These are phyloP conservation scores for Penicillium sp. DNA, from an alignment of 2,329 filamentous ascomycete species.

Conservation along the genomic window DNA sequence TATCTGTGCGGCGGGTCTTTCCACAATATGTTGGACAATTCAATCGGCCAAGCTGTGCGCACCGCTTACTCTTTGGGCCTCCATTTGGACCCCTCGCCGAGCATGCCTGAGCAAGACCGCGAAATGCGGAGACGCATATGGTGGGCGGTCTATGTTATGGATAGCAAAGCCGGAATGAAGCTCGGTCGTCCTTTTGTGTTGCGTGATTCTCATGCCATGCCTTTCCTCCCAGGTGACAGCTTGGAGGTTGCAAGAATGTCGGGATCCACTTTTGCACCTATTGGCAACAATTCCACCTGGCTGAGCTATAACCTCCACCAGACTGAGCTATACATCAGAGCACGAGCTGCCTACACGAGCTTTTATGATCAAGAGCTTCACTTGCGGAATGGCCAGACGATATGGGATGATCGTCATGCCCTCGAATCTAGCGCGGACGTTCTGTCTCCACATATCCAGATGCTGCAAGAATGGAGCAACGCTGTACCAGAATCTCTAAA, in stretches of 20 bases:
- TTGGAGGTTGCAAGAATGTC: constrained; percentile 13
- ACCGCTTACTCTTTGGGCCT: constrained; percentile 49
- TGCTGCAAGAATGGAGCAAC: constrained; percentile 33
- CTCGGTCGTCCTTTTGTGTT: no score
- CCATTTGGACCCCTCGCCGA: constrained; percentile 45
- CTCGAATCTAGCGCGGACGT: constrained; percentile 34
- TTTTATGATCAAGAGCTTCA: constrained; percentile 24
- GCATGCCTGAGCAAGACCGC: constrained; percentile 32
- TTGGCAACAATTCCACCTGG: constrained; percentile 22
- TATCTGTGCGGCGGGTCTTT: constrained; percentile 51
- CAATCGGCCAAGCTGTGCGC: constrained; percentile 14
- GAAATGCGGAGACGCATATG: constrained; percentile 48
- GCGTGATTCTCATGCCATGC: no score
- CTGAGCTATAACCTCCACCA: constrained; percentile 21
- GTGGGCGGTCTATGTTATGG: no score
- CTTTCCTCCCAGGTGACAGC: neutral
- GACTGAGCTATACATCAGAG: constrained; percentile 10
- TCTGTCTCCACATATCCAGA: constrained; percentile 26
- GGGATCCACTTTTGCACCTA: constrained; percentile 15
- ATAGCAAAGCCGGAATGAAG: no score
- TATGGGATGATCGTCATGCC: constrained; percentile 32
- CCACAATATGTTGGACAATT: constrained; percentile 34
- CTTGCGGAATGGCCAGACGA: constrained; percentile 11
- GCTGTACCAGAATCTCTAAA: constrained; percentile 41
- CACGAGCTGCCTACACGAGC: constrained; percentile 10